Percentiles rank a stretch among this genome's conserved stretches.
Evolutionary conservation across 2,329 filamentous ascomycete genomes (phyloP).

Genomic region (Hypoxylon sp.): DNA sequence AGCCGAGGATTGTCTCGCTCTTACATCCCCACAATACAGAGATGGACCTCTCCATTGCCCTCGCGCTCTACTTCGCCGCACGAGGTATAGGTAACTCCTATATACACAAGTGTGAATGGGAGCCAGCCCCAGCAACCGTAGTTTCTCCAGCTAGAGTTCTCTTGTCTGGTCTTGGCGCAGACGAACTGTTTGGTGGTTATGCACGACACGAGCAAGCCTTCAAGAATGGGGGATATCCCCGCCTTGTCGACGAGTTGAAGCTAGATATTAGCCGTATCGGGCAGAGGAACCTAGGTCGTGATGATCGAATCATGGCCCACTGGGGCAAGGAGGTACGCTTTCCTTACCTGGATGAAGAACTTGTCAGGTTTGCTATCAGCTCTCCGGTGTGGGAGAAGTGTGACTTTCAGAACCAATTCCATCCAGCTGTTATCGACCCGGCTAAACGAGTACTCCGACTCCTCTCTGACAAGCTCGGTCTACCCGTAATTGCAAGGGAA

Average conservation of each 20-base stretch:
- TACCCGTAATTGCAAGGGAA: constrained; percentile 81
- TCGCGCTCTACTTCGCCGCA: constrained; percentile 94
- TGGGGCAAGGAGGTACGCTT: constrained; percentile 93
- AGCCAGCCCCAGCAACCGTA: constrained; percentile 41
- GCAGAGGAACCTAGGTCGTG: constrained; percentile 93
- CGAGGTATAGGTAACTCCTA: constrained; percentile 74
- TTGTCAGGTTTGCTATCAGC: constrained; percentile 85
- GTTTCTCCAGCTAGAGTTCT: constrained; percentile 83
- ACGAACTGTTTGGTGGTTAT: constrained; percentile 97
- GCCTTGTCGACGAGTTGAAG: constrained; percentile 84
- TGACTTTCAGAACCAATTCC: constrained; percentile 75
- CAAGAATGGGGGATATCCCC: constrained; percentile 75
- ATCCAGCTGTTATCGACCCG: constrained; percentile 71
- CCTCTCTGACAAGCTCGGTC: constrained; percentile 80
- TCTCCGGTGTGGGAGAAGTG: constrained; percentile 88
- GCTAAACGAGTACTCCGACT: constrained; percentile 87
- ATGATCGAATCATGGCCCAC: constrained; percentile 90
- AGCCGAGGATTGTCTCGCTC: constrained; percentile 77
- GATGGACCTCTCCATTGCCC: constrained; percentile 97
- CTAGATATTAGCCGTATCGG: constrained; percentile 89
- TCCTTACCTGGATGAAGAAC: constrained; percentile 88
- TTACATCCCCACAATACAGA: constrained; percentile 97
- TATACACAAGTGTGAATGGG: constrained; percentile 49
- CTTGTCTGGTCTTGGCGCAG: constrained; percentile 92
- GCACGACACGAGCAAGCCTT: constrained; percentile 86